Evolutionary conservation across 805 yeast genomes (phyloP).

Genomic region (Hanseniaspora lindneri): DNA sequence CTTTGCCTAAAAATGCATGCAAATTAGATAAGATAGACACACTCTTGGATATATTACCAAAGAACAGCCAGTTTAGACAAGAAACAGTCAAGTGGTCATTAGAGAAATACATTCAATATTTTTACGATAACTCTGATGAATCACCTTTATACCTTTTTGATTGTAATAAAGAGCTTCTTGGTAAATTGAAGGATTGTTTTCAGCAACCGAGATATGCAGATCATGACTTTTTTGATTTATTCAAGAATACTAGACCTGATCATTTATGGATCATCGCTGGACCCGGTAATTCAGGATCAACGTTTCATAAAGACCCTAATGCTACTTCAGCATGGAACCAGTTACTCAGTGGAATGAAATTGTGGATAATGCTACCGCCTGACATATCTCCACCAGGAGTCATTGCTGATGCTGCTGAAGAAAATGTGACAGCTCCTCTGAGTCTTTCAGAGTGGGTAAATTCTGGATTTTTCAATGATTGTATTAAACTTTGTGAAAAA

Average conservation of each 20-base stretch:
- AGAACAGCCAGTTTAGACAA: constrained; percentile 56
- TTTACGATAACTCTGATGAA: constrained; percentile 56
- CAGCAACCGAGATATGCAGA: constrained; percentile 42
- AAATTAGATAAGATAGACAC: constrained; percentile 36
- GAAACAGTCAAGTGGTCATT: constrained; percentile 78
- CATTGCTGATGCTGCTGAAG: constrained; percentile 58
- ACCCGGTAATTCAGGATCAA: constrained; percentile 69
- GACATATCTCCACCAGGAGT: constrained; percentile 73
- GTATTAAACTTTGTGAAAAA: constrained; percentile 39
- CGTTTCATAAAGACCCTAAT: constrained; percentile 90
- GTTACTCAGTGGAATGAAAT: constrained; percentile 56
- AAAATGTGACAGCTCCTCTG: constrained; percentile 85
- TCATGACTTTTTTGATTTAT: constrained; percentile 50
- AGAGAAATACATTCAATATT: constrained; percentile 47
- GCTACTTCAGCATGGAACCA: constrained; percentile 87
- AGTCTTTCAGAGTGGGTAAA: constrained; percentile 87
- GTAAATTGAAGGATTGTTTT: constrained; percentile 40
- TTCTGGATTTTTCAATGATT: constrained; percentile 67
- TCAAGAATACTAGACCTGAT: constrained; percentile 54
- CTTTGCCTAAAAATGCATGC: constrained; percentile 19
- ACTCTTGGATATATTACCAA: constrained; percentile 53
- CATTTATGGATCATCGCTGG: constrained; percentile 89
- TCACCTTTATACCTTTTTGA: constrained; percentile 79
- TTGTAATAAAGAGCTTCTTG: constrained; percentile 62
- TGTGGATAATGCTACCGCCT: constrained; percentile 87